Percentiles rank a stretch among this genome's conserved stretches.
phyloP scores from a whole-genome alignment of 108 stramenopile genomes.

The Skeletonema costatum region DNA sequence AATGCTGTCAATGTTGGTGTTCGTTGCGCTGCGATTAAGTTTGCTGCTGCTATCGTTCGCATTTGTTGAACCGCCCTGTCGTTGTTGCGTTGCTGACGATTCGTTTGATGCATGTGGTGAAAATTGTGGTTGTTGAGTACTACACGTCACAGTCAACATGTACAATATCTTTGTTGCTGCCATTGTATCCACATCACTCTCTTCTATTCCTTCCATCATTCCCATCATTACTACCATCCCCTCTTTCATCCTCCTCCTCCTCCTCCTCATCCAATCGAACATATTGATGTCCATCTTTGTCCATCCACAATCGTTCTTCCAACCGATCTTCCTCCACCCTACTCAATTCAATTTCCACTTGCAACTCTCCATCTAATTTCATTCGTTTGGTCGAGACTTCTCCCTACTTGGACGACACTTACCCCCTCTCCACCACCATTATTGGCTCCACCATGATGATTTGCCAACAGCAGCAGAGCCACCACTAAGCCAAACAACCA shows the following conservation, averaged over 20 bases:
- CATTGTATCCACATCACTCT: not conserved
- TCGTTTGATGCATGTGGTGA: too few relatives aligned
- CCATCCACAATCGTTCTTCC: not conserved
- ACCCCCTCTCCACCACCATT: not conserved
- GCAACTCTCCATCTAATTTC: not conserved
- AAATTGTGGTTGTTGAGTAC: not conserved
- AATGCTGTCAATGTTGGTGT: not conserved
- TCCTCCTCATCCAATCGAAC: not conserved
- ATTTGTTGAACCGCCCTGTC: not conserved
- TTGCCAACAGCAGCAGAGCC: not conserved
- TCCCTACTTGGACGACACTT: not conserved
- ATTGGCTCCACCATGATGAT: not conserved
- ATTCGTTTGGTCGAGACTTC: not conserved
- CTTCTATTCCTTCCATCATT: not conserved
- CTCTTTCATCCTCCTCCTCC: not conserved
- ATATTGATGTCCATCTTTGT: not conserved
- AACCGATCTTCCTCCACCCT: not conserved
- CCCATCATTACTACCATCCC: not conserved
- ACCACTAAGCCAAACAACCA: not conserved
- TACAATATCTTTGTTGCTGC: not conserved
- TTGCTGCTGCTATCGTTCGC: not conserved
- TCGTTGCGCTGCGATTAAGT: not conserved
- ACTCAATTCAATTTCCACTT: not conserved
- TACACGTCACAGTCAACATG: not conserved
- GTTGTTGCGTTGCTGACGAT: not conserved